Evolutionary conservation across 2,329 filamentous ascomycete genomes (phyloP), one percentile per base, ranked within the genome.

Genomic region (Beauveria sp.): DNA sequence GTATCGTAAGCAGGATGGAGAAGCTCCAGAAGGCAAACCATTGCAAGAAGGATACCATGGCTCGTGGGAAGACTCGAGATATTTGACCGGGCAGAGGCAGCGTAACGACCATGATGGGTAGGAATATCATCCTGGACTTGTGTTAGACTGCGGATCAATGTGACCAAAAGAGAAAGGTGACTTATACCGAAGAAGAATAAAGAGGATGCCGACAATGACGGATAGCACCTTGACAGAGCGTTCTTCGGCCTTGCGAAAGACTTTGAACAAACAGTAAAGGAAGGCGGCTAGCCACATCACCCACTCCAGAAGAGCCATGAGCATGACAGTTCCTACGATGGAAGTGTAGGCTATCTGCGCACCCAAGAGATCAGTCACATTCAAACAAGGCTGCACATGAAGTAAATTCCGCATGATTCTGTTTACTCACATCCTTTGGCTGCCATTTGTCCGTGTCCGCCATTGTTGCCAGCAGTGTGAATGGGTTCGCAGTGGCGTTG

Each of bases 21-120:
- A 98, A 98, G 31, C 89, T 87, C 88, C 91, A 96, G 73, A 98
- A 98, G 3, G 92, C 93, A 70, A 98, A 96, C 89, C 91, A 96
- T 72, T 97, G 93, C 16, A 98, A 80, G 51, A 34, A 34, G 31
- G 31, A 34, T 12, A 89, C 81, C 2, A 72, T 75, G 46, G 95
- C 88, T 80, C 93, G 84, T 1, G 93, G 93, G 76, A 93, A 96
- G 67, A 89, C 83, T 63, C 83, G 80, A 9, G 87, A 87, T 51
- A 97, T 79, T 63, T 85, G 82, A 22, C 80, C 75, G 0, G 93
- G 93, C 2, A 98, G 80, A 0, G 93, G 93, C 5, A 98, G 79
- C 0, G 93, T 98, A 53, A 96, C 91, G 26, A 97, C 75, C 92
- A 98, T 96, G 66, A 97, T 89, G 0, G 93, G 93, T 28, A 98